Evolutionary conservation across 768 basidiomycete species (phyloP), one percentile per base, ranked within the genome.

Genomic region (Tylopilus cervinicoccineus): DNA sequence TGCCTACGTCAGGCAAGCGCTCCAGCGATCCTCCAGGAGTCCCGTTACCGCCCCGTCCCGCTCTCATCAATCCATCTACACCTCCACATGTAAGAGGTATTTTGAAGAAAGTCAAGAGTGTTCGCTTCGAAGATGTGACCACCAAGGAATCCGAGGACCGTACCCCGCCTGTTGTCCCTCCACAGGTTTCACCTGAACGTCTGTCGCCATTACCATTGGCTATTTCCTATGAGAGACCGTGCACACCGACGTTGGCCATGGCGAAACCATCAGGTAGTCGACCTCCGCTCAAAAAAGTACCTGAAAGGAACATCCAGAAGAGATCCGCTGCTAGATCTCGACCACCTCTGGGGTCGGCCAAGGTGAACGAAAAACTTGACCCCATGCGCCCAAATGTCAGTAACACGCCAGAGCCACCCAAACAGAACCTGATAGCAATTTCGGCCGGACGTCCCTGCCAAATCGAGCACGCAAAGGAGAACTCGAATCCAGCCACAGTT

Each of bases 21-120:
- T 34, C 47, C 17, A 53, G 40, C 20, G 41, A 39, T 20, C 66
- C 60, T 32, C 68, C 61, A 29, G 33, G 39, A 13, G 17, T 51
- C 24, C 55, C 61, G 17, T 52, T 59, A 17, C 61, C 58, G 7
- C 57, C 54, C 13, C 58, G 57, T 23, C 51, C 60, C 23, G 61
- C 51, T 34, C 54, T 64, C 39, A 41, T 59, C 51, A 59, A 41
- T 42, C 61, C 57, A 22, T 61, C 59, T 5, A 70, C 62, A 26
- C 56, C 65, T 38, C 54, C 58, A 7, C 62, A 63, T 0, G 63
- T 67, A 17, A 63, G 63, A 45, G 64, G 72, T 20, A 73, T 73
- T 40, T 58, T 73, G 50, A 73, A 73, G 62, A 69, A 66, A 51
- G 60, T 53, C 50, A 72, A 73, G 63, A 66, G 57, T 36, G 71